Evolutionary conservation across 129 eudicot species (phyloP), one percentile per base, ranked within the genome.

Genomic region (Saposhnikovia divaricata): DNA sequence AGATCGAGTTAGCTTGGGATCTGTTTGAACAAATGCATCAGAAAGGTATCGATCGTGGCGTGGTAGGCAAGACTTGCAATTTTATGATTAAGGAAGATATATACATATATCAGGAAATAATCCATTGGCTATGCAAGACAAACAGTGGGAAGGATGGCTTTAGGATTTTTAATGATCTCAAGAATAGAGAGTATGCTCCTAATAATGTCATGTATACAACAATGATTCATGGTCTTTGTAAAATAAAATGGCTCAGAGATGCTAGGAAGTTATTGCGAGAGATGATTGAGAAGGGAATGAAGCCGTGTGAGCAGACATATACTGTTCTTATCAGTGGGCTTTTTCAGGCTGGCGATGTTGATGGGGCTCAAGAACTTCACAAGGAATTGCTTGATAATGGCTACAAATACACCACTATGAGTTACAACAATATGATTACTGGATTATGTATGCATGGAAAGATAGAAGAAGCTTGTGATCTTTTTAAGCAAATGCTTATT

Each of bases 231-330:
- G 93, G 97, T 53, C 89, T 93, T 80, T 91, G 97, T 88, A 80
- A 84, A 80, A 82, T 83, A 76, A 85, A 82, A 51, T 78, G 82
- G 89, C 38, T 91, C 69, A 85, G 83, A 63, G 91, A 90, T 31
- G 98, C 98, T 21, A 79, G 87, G 83, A 91, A 87, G n/a, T 70
- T 93, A 72, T 93, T 93, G 92, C 82, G 72, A 77, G 98, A 93
- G 85, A 93, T 93, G 98, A 88, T 86, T 72, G 68, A 80, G 50
- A 91, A 91, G 45, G 97, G 97, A 76, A 69, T 93, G 21, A 5
- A 65, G 72, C 97, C 96, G 4, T 79, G 87, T 53, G 80, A 82
- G 71, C 77, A 86, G 85, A 87, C 97, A 42, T 93, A 91, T 44
- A 88, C 78, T 61, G 81, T 84, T 31, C 83, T 91, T 46, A 85